Evolutionary conservation across 75 land plant genomes (phyloP).

Genomic region (Isoetes taiwanensis): DNA sequence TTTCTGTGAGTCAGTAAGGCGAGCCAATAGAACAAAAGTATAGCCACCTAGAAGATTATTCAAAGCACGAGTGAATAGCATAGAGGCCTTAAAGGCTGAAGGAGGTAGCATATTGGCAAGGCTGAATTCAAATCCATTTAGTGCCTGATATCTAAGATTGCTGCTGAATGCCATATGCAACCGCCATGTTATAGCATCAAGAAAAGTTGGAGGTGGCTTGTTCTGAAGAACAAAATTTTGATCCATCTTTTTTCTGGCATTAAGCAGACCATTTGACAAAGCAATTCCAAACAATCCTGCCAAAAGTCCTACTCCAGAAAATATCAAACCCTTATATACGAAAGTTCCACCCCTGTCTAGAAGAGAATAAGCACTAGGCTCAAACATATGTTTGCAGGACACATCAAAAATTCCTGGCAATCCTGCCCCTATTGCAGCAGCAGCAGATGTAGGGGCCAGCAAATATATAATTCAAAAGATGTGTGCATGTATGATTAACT

Average conservation of each 20-base stretch:
- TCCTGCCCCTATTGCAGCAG: not conserved
- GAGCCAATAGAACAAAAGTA: not conserved
- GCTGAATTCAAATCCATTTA: not conserved
- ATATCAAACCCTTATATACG: not conserved
- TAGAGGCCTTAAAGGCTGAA: not conserved
- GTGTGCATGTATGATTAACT: conserved; percentile 95
- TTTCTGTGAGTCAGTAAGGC: conserved; percentile 3
- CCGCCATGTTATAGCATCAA: not conserved
- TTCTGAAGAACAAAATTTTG: not conserved
- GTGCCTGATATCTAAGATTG: conserved; percentile 1
- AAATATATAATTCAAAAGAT: conserved; percentile 59
- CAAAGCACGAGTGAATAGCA: not conserved
- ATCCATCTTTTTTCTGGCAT: not conserved
- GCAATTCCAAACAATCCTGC: not conserved
- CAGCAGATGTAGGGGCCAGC: not conserved
- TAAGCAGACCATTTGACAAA: not conserved
- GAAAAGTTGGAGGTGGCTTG: conserved; percentile 1
- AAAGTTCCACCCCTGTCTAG: not conserved
- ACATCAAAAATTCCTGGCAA: not conserved
- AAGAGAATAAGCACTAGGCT: not conserved
- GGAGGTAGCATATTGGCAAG: not conserved
- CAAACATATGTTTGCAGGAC: conserved; percentile 2
- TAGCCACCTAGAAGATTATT: conserved; percentile 5
- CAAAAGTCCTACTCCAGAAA: not conserved
- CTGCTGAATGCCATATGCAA: not conserved